Conservation (phyloP, 768 basidiomycete genomes). For the Serendipita indica region DNA sequence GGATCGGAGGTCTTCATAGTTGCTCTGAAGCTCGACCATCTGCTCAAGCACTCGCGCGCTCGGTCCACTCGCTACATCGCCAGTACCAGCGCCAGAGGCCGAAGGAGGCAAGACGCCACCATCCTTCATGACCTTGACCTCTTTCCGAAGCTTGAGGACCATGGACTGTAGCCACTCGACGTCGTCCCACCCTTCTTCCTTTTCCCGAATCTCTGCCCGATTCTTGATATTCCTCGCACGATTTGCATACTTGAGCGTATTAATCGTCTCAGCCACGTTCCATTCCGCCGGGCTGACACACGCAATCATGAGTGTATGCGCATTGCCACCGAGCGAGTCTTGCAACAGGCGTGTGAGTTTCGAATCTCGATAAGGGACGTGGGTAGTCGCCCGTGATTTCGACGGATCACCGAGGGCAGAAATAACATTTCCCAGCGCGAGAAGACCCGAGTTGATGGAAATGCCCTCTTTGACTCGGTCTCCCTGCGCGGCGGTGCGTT, state of each 20-base stretch:
- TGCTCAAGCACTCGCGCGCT: constrained; percentile 66
- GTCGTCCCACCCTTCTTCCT: constrained; percentile 98
- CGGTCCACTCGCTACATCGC: constrained; percentile 36
- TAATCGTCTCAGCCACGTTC: constrained; percentile 87
- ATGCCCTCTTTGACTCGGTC: constrained; percentile 99
- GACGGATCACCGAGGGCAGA: constrained; percentile 92
- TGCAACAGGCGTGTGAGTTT: constrained; percentile 92
- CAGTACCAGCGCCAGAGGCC: constrained; percentile 18
- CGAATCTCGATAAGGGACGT: constrained; percentile 96
- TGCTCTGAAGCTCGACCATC: constrained; percentile 71
- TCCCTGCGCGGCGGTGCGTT: constrained; percentile 89
- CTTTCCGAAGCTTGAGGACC: constrained; percentile 71
- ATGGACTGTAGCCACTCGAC: constrained; percentile 89
- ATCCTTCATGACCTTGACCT: constrained; percentile 68
- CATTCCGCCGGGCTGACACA: constrained; percentile 94
- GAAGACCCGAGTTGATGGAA: constrained; percentile 91
- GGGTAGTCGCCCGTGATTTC: constrained; percentile 68
- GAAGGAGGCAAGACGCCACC: constrained; percentile 27
- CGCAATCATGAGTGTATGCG: constrained; percentile 97
- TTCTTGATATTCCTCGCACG: constrained; percentile 97
- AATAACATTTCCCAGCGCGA: constrained; percentile 95
- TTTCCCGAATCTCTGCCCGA: constrained; percentile 76
- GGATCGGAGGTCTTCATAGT: constrained; percentile 68
- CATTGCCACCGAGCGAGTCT: constrained; percentile 95
- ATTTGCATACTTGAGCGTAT: constrained; percentile 93